These are phyloP conservation scores for Ceratocystis lukuohia DNA, from an alignment of 2,329 filamentous ascomycete species.

Conservation along the genomic window DNA sequence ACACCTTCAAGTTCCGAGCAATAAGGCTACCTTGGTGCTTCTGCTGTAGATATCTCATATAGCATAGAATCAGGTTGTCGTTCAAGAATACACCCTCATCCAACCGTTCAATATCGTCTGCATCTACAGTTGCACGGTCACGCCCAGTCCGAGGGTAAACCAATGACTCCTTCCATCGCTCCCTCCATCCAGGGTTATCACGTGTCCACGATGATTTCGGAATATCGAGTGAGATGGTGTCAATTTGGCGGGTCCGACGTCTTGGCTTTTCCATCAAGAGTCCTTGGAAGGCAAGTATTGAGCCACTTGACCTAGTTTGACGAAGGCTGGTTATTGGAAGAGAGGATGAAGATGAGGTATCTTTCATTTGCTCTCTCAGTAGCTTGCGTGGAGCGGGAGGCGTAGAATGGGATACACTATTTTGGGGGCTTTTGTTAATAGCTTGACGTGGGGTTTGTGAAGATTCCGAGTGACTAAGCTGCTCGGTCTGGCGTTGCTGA, in stretches of 20 bases:
- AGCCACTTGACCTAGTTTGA: slow-evolving; percentile 15
- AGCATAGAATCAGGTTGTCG: slow-evolving; percentile 84
- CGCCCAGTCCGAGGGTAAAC: slow-evolving; percentile 46
- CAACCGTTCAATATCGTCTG: slow-evolving; percentile 59
- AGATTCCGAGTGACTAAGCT: not conserved
- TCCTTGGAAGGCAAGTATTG: not conserved
- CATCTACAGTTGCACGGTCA: slow-evolving; percentile 52
- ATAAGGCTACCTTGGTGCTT: slow-evolving; percentile 43
- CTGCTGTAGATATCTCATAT: slow-evolving; percentile 59
- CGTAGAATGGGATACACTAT: not conserved
- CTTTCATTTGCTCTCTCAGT: not conserved
- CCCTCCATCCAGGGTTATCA: slow-evolving; percentile 38
- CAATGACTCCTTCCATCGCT: slow-evolving; percentile 44
- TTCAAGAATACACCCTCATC: slow-evolving; percentile 81
- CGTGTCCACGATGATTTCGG: slow-evolving; percentile 33
- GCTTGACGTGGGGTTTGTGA: not conserved
- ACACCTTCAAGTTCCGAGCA: slow-evolving; percentile 44
- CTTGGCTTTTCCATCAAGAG: slow-evolving; percentile 2
- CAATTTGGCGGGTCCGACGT: not conserved
- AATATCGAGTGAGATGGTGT: not conserved
- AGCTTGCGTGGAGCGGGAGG: not conserved
- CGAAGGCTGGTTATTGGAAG: not conserved
- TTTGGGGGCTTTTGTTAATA: not conserved
- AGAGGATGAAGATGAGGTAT: not conserved
- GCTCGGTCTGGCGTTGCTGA: not conserved